Percentiles rank a stretch among this genome's conserved stretches.
These are phyloP conservation scores for Venturia oleaginea DNA, from an alignment of 2,329 filamentous ascomycete species.

Conservation along the genomic window DNA sequence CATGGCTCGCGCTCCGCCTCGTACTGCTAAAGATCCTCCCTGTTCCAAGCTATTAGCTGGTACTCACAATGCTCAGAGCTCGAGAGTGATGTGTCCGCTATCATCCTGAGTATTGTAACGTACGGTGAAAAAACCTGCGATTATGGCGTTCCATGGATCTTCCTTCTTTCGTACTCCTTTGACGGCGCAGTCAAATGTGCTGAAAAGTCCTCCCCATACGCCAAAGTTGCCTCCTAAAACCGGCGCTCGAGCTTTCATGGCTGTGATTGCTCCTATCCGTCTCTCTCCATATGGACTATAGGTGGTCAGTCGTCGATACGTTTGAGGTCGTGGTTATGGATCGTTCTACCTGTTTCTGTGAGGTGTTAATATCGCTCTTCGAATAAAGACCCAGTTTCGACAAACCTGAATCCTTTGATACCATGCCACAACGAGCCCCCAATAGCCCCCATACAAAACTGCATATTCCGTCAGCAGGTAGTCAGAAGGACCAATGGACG, in stretches of 20 bases:
- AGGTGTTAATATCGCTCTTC: slow-evolving; percentile 4
- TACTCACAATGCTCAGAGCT: not conserved
- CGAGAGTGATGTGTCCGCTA: not conserved
- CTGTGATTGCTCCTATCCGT: slow-evolving; percentile 86
- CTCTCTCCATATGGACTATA: slow-evolving; percentile 68
- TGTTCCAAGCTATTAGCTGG: not conserved
- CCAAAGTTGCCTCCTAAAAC: slow-evolving; percentile 97
- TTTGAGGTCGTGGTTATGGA: slow-evolving; percentile 15
- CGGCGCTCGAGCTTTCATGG: slow-evolving; percentile 93
- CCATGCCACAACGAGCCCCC: slow-evolving; percentile 77
- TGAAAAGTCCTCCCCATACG: slow-evolving; percentile 94
- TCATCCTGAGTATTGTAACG: not conserved
- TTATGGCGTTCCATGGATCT: slow-evolving; percentile 96
- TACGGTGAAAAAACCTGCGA: slow-evolving; percentile 92
- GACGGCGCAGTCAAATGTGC: slow-evolving; percentile 90
- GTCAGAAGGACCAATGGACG: not conserved
- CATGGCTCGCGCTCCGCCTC: slow-evolving; percentile 85
- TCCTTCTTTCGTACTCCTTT: slow-evolving; percentile 91
- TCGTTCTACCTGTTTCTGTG: slow-evolving; percentile 22
- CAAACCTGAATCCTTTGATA: slow-evolving; percentile 83
- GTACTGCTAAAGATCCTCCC: slow-evolving; percentile 72
- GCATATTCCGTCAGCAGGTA: slow-evolving; percentile 14
- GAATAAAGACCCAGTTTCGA: not conserved
- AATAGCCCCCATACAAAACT: slow-evolving; percentile 24
- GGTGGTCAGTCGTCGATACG: slow-evolving; percentile 21